A percentile compares a stretch with the other conserved stretches of the same genome.
These are phyloP conservation scores for Cutaneotrichosporon sp. DNA, from an alignment of 1,284 basidiomycete species.

Conservation along the genomic window DNA sequence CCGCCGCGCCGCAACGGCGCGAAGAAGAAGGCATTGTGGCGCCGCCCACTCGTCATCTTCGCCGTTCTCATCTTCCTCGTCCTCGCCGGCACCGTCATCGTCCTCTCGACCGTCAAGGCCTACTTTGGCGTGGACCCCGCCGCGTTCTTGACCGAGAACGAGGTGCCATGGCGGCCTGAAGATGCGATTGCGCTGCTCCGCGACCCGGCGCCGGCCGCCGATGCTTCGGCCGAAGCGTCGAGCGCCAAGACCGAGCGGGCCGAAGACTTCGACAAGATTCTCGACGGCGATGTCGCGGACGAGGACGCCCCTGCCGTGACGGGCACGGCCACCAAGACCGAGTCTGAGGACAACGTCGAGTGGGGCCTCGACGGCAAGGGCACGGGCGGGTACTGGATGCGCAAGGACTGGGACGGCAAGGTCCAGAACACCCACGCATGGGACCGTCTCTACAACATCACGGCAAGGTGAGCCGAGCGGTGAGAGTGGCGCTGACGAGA, in stretches of 20 bases:
- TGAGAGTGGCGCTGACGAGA: slow-evolving; percentile 1
- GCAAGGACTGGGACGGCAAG: slow-evolving; percentile 46
- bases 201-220: slow-evolving; percentile 11
- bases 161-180: slow-evolving; percentile 64
- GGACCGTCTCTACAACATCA: slow-evolving; percentile 47
- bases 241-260: slow-evolving; percentile 12
- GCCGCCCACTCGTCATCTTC: slow-evolving; percentile 62
- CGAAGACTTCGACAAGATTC: slow-evolving; percentile 11
- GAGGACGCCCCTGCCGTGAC: background rate
- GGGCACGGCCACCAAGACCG: background rate
- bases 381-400: slow-evolving; percentile 51
- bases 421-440: slow-evolving; percentile 42
- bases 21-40: slow-evolving; percentile 18
- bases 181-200: slow-evolving; percentile 34
- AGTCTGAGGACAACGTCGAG: background rate
- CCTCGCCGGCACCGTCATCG: slow-evolving; percentile 85
- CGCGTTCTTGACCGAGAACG: slow-evolving; percentile 76
- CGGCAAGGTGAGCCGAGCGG: slow-evolving; percentile 31
- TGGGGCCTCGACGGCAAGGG: slow-evolving; percentile 51
- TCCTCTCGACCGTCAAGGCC: slow-evolving; percentile 85
- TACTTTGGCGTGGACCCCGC: slow-evolving; percentile 80
- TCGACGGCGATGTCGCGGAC: slow-evolving; percentile 22
- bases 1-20: background rate
- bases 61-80: slow-evolving; percentile 79
- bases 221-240: background rate